Evolutionary conservation across 495 filamentous ascomycete species (phyloP).

Genomic region (Achaetomiella virescens): DNA sequence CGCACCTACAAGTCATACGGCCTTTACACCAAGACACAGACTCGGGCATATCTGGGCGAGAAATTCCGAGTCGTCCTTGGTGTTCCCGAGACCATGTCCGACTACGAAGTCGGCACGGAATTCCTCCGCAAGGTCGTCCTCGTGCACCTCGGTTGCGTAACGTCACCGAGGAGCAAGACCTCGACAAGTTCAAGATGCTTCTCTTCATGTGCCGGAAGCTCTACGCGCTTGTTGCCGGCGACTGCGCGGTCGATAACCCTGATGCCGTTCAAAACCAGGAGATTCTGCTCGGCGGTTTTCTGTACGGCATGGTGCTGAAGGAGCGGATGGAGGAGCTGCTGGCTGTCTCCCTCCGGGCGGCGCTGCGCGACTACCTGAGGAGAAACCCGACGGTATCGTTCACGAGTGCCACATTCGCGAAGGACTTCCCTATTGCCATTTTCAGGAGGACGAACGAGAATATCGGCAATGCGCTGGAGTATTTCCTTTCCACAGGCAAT

Average conservation of each 20-base stretch:
- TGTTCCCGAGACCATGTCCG: slow-evolving; percentile 68
- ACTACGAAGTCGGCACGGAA: slow-evolving; percentile 83
- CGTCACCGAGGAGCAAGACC: slow-evolving; percentile 72
- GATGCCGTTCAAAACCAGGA: slow-evolving; percentile 95
- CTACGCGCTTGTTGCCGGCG: slow-evolving; percentile 84
- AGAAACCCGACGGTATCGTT: slow-evolving; percentile 58
- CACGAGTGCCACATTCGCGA: slow-evolving; percentile 62
- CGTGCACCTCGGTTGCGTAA: slow-evolving; percentile 80
- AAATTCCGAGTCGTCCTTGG: slow-evolving; percentile 84
- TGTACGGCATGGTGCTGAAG: slow-evolving; percentile 93
- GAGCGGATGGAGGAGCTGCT: slow-evolving; percentile 88
- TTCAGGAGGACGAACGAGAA: slow-evolving; percentile 80
- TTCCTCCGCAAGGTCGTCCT: slow-evolving; percentile 86
- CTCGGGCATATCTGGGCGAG: slow-evolving; percentile 74
- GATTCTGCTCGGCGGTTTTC: slow-evolving; percentile 81
- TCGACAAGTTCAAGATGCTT: slow-evolving; percentile 89
- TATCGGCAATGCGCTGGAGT: slow-evolving; percentile 76
- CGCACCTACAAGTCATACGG: slow-evolving; percentile 88
- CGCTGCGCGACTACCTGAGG: slow-evolving; percentile 64
- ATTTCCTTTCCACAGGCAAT: slow-evolving; percentile 95
- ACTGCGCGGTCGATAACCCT: slow-evolving; percentile 88
- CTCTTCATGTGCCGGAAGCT: slow-evolving; percentile 95
- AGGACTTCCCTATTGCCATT: slow-evolving; percentile 71
- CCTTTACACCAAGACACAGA: slow-evolving; percentile 69
- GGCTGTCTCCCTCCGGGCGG: slow-evolving; percentile 51